A percentile compares a stretch with the other conserved stretches of the same genome.
These are phyloP conservation scores for Lagenidium giganteum DNA, from an alignment of 352 stramenopile genomes.

Conservation along the genomic window DNA sequence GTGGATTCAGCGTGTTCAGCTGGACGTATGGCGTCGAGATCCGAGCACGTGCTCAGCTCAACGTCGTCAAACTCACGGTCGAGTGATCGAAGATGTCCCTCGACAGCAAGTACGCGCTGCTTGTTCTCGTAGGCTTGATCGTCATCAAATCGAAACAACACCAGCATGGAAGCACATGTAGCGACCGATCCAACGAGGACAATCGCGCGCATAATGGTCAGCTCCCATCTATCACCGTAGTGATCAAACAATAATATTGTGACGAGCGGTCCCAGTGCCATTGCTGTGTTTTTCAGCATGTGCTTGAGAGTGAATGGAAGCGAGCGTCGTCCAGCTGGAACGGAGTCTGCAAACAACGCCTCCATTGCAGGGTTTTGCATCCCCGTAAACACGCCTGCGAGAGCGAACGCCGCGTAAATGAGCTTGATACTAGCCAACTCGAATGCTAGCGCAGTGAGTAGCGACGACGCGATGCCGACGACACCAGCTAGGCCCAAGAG, in stretches of 20 bases:
- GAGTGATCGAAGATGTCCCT: conserved; percentile 46
- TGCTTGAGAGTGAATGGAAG: conserved; percentile 66
- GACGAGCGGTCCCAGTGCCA: conserved; percentile 37
- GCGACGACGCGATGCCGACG: conserved; percentile 21
- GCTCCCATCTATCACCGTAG: conserved; percentile 70
- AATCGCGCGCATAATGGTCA: conserved; percentile 42
- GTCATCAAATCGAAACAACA: conserved; percentile 70
- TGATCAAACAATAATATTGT: conserved; percentile 55
- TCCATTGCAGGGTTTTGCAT: conserved; percentile 60
- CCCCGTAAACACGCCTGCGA: conserved; percentile 67
- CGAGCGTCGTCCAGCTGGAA: conserved; percentile 49
- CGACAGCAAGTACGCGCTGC: conserved; percentile 34
- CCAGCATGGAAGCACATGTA: conserved; percentile 38
- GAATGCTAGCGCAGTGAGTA: conserved; percentile 32
- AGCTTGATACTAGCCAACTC: conserved; percentile 26
- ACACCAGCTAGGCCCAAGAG: conserved; percentile 25
- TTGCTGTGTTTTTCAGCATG: conserved; percentile 41
- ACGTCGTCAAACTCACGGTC: conserved; percentile 37
- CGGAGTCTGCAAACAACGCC: conserved; percentile 74
- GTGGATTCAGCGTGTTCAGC: too few relatives aligned
- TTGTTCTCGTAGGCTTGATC: conserved; percentile 59
- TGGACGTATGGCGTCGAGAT: neutral
- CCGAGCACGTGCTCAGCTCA: conserved; percentile 24
- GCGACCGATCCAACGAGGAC: conserved; percentile 55
- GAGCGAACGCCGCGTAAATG: conserved; percentile 51